A percentile compares a stretch with the other conserved stretches of the same genome.
phyloP scores from a whole-genome alignment of 805 yeast genomes.

The Candida orba region DNA sequence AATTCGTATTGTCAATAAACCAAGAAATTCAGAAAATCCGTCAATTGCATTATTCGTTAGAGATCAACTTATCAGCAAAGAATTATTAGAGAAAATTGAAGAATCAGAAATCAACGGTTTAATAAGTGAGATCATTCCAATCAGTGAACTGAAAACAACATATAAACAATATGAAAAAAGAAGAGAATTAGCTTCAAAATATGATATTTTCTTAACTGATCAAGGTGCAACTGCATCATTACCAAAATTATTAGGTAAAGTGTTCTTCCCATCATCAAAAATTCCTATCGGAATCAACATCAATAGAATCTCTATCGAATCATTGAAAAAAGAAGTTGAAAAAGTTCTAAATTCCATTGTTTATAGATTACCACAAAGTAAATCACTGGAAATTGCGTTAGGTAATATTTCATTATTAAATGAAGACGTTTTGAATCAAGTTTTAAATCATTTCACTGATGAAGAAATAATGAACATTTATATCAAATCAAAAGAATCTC shows the following conservation, averaged over 20 bases:
- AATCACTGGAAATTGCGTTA: constrained; percentile 53
- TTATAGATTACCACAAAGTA: constrained; percentile 67
- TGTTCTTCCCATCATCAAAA: constrained; percentile 58
- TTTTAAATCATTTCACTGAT: constrained; percentile 40
- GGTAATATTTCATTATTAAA: constrained; percentile 46
- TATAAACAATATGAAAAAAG: constrained; percentile 86
- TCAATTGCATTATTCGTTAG: constrained; percentile 62
- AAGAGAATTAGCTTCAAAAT: constrained; percentile 61
- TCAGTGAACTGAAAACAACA: constrained; percentile 70
- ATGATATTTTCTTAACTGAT: constrained; percentile 78
- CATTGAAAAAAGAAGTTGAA: constrained; percentile 51
- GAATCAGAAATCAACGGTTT: constrained; percentile 23
- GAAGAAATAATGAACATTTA: constrained; percentile 49
- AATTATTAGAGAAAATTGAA: constrained; percentile 22
- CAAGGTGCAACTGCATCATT: constrained; percentile 71
- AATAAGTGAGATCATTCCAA: constrained; percentile 51
- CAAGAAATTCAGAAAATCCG: constrained; percentile 30
- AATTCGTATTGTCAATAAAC: constrained; percentile 34
- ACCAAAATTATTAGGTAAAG: constrained; percentile 79
- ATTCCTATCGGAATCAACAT: constrained; percentile 62
- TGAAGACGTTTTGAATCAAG: constrained; percentile 43
- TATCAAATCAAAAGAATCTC: constrained; percentile 64
- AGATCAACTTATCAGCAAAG: constrained; percentile 42
- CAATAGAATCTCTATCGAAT: constrained; percentile 36
- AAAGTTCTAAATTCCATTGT: constrained; percentile 53